Conservation (phyloP, 2,329 filamentous ascomycete genomes). For the Epichloe gansuensis region DNA sequence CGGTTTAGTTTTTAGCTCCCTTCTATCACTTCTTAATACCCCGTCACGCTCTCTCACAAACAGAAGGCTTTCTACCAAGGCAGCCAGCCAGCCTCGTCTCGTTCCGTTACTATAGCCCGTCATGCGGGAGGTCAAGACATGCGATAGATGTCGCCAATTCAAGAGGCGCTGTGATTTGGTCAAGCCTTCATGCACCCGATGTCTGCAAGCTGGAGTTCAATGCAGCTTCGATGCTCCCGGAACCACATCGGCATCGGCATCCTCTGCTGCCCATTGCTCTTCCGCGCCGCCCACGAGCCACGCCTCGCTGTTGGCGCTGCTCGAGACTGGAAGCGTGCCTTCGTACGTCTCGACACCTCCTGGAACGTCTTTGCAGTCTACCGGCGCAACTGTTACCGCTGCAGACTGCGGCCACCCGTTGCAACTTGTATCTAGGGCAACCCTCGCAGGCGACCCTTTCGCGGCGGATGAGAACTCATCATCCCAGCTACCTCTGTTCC, state of each 20-base stretch:
- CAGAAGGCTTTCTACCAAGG: background rate
- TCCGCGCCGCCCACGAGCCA: background rate
- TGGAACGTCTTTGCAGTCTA: background rate
- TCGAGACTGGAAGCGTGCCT: background rate
- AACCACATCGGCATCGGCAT: background rate
- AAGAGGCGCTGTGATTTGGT: slow-evolving; percentile 23
- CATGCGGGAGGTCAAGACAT: slow-evolving; percentile 23
- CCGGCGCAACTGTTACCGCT: no score
- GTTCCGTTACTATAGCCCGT: background rate
- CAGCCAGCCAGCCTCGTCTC: no score
- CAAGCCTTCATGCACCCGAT: slow-evolving; percentile 22
- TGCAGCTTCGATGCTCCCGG: slow-evolving; percentile 18
- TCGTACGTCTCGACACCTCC: background rate
- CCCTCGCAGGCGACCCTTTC: no score
- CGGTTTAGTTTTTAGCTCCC: no score
- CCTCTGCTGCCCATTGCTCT: background rate
- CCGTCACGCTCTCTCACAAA: background rate
- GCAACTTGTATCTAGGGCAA: no score
- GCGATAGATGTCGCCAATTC: slow-evolving; percentile 23
- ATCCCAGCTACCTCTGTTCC: no score
- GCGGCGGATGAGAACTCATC: no score
- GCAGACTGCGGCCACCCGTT: no score
- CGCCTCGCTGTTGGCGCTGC: background rate
- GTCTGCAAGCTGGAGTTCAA: slow-evolving; percentile 19
- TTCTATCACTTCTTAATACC: no score